Evolutionary conservation across 2,329 filamentous ascomycete species (phyloP), one percentile per base, ranked within the genome.

Genomic region (Gnomoniopsis sp.): DNA sequence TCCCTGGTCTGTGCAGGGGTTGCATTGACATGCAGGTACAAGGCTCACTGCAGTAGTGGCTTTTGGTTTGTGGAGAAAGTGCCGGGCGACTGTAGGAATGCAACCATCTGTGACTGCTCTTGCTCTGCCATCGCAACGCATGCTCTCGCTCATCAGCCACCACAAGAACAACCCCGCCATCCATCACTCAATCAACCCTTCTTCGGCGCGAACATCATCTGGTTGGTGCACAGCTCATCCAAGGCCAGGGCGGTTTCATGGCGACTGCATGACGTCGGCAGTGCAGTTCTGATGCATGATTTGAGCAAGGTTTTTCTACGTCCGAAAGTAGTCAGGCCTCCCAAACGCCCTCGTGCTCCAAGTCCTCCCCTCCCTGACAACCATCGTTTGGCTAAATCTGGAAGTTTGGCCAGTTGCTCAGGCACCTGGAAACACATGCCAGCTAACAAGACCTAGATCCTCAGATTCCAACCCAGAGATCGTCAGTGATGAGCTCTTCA

Each of bases 11-110:
- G 26, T 30, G 26, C 53, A 21, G n/a, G 33, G 22, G 19, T 49
- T 34, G 23, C 23, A 30, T 43, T 23, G 46, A 21, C 47, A 30
- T 57, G 58, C 58, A 60, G 58, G 58, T 60, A 60, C 58, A 19
- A 23, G 23, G 19, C 30, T 46, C 48, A 38, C 21, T 41, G 38
- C 22, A 41, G 23, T 19, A 21, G 33, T 12, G 43, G 34, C 41
- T 38, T 34, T 33, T 14, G 17, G 21, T 22, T n/a, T 34, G 21
- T 12, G 21, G 10, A 36, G 52, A 15, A 14, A 15, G 21, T 10
- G 10, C 43, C 43, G 19, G 43, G 17, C 43, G 43, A 46, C 17
- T 30, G 10, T 26, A 21, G 23, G 51, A 53, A 53, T 34, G 26
- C 23, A 46, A 23, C 38, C n/a, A 22, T 22, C 43, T 19, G 3